A percentile compares a stretch with the other conserved stretches of the same genome.
Conservation (phyloP, 441 rosid genomes). For the Arabidopsis lyrata region DNA sequence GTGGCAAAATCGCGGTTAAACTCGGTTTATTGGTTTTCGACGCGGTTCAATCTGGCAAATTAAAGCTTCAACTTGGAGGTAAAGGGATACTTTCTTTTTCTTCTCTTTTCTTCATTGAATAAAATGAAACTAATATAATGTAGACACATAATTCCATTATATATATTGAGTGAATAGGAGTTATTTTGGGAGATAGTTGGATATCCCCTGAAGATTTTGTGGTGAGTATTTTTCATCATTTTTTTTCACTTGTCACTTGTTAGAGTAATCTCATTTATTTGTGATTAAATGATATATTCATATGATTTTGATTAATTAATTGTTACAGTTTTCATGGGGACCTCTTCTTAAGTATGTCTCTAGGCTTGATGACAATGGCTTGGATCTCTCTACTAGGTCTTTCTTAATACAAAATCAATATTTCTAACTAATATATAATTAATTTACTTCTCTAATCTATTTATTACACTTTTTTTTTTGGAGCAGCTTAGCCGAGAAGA, state of each 20-base stretch:
- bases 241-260: not conserved
- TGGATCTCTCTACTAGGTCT: constrained; percentile 65
- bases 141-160: not conserved
- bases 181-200: constrained; percentile 85
- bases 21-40: constrained; percentile 65
- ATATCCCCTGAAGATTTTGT: constrained; percentile 95
- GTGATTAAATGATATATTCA: not conserved
- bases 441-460: constrained; percentile 16
- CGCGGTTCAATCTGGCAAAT: constrained; percentile 64
- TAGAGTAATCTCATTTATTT: not conserved
- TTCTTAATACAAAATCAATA: not conserved
- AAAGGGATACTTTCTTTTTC: not conserved
- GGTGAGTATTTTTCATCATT: constrained; percentile 47
- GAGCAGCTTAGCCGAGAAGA: constrained; percentile 63
- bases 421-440: not conserved
- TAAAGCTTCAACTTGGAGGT: constrained; percentile 84
- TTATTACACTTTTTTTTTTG: constrained; percentile 2
- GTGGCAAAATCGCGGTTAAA: constrained; percentile 84
- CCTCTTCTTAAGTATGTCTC: constrained; percentile 82
- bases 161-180: constrained; percentile 52
- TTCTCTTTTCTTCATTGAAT: not conserved
- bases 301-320: constrained; percentile 16
- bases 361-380: constrained; percentile 66
- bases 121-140: constrained; percentile 22
- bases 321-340: constrained; percentile 79